Conservation (phyloP, 2,329 filamentous ascomycete genomes). For the Bretziella fagacearum region DNA sequence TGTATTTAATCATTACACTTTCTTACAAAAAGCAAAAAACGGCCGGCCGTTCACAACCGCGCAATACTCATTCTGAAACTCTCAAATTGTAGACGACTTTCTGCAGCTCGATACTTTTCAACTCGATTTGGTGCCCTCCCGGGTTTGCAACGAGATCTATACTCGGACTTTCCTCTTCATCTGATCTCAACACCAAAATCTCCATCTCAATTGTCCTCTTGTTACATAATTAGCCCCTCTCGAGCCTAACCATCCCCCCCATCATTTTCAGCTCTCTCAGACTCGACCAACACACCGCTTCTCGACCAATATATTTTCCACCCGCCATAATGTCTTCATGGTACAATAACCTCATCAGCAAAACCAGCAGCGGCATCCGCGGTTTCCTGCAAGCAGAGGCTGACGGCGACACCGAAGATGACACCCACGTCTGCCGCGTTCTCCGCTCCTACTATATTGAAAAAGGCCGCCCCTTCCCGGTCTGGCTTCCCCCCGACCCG, state of each 20-base stretch:
- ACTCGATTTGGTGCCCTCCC: too few species aligned
- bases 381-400: conserved; percentile 50
- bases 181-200: background rate
- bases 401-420: conserved; percentile 65
- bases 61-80: too few species aligned
- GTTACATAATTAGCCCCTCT: background rate
- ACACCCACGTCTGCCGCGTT: conserved; percentile 87
- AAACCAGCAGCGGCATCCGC: conserved; percentile 48
- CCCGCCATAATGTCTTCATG: conserved; percentile 51
- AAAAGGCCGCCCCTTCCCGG: conserved; percentile 63
- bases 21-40: too few species aligned
- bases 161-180: background rate
- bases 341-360: conserved; percentile 56
- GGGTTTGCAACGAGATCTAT: too few species aligned
- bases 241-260: too few species aligned
- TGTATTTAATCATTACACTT: too few species aligned
- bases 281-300: background rate
- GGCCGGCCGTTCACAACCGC: too few species aligned
- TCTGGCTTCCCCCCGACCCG: conserved; percentile 83
- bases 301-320: background rate
- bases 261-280: background rate
- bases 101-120: too few species aligned
- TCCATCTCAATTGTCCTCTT: too few species aligned
- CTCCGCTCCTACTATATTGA: conserved; percentile 86
- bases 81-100: too few species aligned